Conservation (phyloP, 345 rosid species). For the Lepidium didymum region DNA sequence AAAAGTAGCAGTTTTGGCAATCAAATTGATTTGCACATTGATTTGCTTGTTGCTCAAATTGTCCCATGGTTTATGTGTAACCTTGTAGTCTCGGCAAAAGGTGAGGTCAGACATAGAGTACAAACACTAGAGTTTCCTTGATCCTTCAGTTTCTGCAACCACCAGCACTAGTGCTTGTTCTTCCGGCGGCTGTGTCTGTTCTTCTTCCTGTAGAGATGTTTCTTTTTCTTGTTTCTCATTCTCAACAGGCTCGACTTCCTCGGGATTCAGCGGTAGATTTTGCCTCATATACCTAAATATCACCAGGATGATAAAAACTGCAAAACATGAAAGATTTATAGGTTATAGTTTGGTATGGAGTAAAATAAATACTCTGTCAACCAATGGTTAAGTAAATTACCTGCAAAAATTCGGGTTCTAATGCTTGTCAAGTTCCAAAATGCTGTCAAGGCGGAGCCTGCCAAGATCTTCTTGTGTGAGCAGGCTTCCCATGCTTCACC, state of each 20-base stretch:
- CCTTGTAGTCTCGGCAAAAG: not conserved
- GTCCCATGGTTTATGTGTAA: not conserved
- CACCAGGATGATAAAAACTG: conserved; percentile 79
- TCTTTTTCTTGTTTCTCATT: conserved; percentile 20
- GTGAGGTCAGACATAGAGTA: not conserved
- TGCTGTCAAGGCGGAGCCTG: conserved; percentile 63
- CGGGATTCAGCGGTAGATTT: conserved; percentile 34
- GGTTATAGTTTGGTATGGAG: not conserved
- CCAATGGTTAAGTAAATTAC: conserved; percentile 25
- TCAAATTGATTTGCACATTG: not conserved
- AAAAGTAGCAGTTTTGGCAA: not conserved
- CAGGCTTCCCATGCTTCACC: conserved; percentile 67
- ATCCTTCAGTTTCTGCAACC: conserved; percentile 22
- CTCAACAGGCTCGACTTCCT: conserved; percentile 24
- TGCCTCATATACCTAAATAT: conserved; percentile 56
- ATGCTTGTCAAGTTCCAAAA: conserved; percentile 83
- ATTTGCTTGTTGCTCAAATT: not conserved
- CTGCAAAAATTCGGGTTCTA: conserved; percentile 68
- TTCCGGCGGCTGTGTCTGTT: conserved; percentile 11
- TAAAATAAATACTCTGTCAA: conserved; percentile 1
- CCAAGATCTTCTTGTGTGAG: conserved; percentile 82
- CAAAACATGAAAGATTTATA: conserved; percentile 16
- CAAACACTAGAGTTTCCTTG: conserved; percentile 9
- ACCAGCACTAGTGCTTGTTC: conserved; percentile 15
- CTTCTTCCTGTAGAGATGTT: not conserved